Conservation (phyloP, 176 grass and related monocot genomes). For the Lolium perenne region DNA sequence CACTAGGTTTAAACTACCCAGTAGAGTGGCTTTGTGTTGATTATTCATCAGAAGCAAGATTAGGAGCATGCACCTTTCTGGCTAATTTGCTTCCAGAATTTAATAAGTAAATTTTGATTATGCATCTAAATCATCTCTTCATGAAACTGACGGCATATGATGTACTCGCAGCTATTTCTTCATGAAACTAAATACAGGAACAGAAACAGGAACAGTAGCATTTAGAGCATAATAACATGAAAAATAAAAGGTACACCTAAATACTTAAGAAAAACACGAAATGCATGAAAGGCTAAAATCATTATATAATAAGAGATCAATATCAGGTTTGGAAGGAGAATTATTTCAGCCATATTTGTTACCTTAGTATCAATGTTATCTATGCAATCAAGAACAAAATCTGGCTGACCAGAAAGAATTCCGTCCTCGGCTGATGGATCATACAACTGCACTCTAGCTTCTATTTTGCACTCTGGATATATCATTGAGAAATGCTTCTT, state of each 20-base stretch:
- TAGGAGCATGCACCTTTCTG: neutral
- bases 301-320: neutral
- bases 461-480: constrained; percentile 89
- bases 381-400: constrained; percentile 99
- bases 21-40: neutral
- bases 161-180: neutral
- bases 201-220: neutral
- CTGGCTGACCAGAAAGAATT: constrained; percentile 89
- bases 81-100: constrained; percentile 5
- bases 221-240: constrained; percentile 12
- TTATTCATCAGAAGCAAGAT: neutral
- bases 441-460: constrained; percentile 90
- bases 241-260: neutral
- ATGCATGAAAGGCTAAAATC: neutral
- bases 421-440: constrained; percentile 77
- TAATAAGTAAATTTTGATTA: neutral
- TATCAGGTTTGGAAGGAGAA: neutral
- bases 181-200: constrained; percentile 28
- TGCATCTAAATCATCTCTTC: neutral
- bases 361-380: constrained; percentile 99
- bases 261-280: neutral
- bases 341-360: constrained; percentile 9
- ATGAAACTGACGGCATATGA: constrained; percentile 23
- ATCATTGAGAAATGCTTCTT: constrained; percentile 92
- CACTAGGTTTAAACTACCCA: neutral